Evolutionary conservation across 2,329 filamentous ascomycete species (phyloP).

Genomic region (Shiraia sp.): DNA sequence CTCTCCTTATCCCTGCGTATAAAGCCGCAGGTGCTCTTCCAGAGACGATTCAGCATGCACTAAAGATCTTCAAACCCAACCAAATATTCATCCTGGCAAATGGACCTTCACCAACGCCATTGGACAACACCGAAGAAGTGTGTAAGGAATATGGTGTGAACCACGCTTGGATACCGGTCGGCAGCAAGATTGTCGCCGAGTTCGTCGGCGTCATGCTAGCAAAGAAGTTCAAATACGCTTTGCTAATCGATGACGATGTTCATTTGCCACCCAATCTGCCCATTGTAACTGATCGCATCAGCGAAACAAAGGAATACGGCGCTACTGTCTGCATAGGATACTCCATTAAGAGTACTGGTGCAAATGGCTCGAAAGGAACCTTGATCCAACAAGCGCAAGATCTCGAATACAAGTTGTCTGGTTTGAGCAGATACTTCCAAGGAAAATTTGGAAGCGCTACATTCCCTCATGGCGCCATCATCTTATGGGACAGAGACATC

Average conservation of each 20-base stretch:
- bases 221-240: constrained; percentile 16
- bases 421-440: constrained; percentile 51
- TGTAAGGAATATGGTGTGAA: constrained; percentile 17
- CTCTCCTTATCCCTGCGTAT: constrained; percentile 28
- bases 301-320: constrained; percentile 2
- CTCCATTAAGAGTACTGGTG: constrained; percentile 52
- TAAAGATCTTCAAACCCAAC: constrained; percentile 18
- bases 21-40: constrained; percentile 17
- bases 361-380: constrained; percentile 23
- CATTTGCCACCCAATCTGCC: constrained; percentile 17
- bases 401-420: constrained; percentile 58
- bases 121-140: constrained; percentile 20
- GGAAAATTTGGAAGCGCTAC: constrained; percentile 53
- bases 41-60: constrained; percentile 14
- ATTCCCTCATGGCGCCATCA: constrained; percentile 57
- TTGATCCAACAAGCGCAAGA: constrained; percentile 55
- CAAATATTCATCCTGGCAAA: constrained; percentile 21
- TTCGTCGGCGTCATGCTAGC: constrained; percentile 18
- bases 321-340: constrained; percentile 49
- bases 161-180: constrained; percentile 17
- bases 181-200: constrained; percentile 18
- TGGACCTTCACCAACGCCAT: constrained; percentile 15
- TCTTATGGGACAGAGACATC: constrained; percentile 53
- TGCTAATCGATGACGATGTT: constrained; percentile 21
- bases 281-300: constrained; percentile 16